phyloP scores from a whole-genome alignment of 768 basidiomycete genomes.

The Rhodocollybia butyracea region DNA sequence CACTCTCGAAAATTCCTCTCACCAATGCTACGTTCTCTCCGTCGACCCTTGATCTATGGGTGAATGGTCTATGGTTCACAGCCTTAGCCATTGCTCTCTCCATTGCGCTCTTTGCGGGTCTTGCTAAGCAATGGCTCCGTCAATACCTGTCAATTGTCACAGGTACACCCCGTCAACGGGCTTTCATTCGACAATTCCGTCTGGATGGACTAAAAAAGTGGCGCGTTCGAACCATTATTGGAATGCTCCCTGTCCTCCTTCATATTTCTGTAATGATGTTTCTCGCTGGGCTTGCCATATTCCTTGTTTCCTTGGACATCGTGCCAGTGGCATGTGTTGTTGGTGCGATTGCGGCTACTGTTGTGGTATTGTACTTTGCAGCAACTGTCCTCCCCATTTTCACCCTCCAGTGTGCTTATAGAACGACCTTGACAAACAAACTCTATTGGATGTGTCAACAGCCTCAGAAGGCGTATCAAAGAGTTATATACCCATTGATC shows the following conservation, averaged over 20 bases:
- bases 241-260: constrained; percentile 42
- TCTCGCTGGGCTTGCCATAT: constrained; percentile 44
- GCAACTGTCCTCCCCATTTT: constrained; percentile 5
- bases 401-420: constrained; percentile 5
- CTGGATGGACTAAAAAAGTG: constrained; percentile 36
- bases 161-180: constrained; percentile 19
- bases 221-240: constrained; percentile 34
- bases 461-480: not conserved
- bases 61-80: constrained; percentile 33
- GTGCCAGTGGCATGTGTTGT: constrained; percentile 17
- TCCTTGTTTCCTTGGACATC: constrained; percentile 35
- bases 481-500: not conserved
- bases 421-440: constrained; percentile 8
- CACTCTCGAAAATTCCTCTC: constrained; percentile 18
- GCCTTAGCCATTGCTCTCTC: constrained; percentile 39
- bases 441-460: not conserved
- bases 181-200: constrained; percentile 35
- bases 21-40: constrained; percentile 26
- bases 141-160: constrained; percentile 33
- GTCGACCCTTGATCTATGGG: constrained; percentile 26
- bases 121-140: constrained; percentile 48
- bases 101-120: constrained; percentile 39
- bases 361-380: constrained; percentile 3
- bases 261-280: constrained; percentile 48
- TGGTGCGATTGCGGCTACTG: not conserved